Base-by-base conservation (phyloP, 208 protist genomes). In the Novymonas esmeraldas region DNA sequence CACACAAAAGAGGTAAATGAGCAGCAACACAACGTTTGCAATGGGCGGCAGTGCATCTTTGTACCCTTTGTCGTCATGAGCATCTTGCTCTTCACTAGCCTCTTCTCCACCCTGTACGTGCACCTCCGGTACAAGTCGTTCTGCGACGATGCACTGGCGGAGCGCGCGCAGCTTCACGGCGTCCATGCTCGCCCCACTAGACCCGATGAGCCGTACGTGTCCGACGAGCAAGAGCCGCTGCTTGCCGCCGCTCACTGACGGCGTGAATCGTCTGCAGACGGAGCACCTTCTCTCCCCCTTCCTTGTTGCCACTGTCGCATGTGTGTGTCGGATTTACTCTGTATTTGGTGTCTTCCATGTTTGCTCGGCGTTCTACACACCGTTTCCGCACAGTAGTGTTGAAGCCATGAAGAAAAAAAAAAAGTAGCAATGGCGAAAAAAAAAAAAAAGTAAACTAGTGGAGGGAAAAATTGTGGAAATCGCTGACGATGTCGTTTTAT, bases 31-130 rank as follows among this genome's bases (percentile, higher is more conserved):
- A 79, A 54, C 18, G 46, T 91, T 26, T 95, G 89, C 69, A 68
- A 67, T 20, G 82, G 80, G n/a, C 51, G 79, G 13, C 48, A 79
- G 31, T 94, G 88, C 74, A 78, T 94, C 48, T 58, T 79, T 42
- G 56, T 90, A 3, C 88, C 88, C 5, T 82, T 94, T 44, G 50
- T 57, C 18, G 29, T 92, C 34, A 85, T 94, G 56, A 76, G 75
- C 22, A 68, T n/a, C 0, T 55, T 94, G 3, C 46, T 61, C 20
- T 48, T 62, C 46, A 70, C 78, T 1, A 80, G 78, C 28, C 54
- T 94, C 6, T 26, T 82, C 18, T 68, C 78, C 11, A 82, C 65
- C 60, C 22, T 66, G n/a, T 91, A 79, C 45, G 79, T 94, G 0
- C 80, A 94, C 48, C 24, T 64, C 29, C 71, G 76, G 20, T 94